Percentiles rank a stretch among this genome's conserved stretches.
These are phyloP conservation scores for Claviceps fusiformis DNA, from an alignment of 2,329 filamentous ascomycete species.

Conservation along the genomic window DNA sequence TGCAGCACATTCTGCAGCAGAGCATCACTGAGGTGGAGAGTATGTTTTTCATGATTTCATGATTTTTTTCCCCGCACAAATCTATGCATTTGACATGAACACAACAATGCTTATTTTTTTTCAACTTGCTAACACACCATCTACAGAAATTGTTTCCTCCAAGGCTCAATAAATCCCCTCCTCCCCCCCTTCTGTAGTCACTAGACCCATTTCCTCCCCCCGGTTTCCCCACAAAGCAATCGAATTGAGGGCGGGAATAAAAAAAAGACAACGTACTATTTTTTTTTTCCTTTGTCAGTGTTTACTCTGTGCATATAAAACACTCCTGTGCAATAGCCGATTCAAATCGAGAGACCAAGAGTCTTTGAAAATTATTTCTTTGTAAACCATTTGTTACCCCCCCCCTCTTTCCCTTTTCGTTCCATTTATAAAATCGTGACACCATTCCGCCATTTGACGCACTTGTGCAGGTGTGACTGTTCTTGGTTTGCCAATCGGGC, in stretches of 20 bases:
- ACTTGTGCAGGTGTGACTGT: too few relatives aligned
- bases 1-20: slow-evolving; percentile 97
- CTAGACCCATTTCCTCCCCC: neutral
- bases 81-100: too few relatives aligned
- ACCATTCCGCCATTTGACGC: neutral
- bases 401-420: too few relatives aligned
- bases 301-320: neutral
- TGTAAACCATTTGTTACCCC: too few relatives aligned
- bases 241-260: neutral
- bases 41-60: slow-evolving; percentile 38
- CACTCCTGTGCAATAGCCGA: neutral
- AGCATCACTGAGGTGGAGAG: slow-evolving; percentile 93
- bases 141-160: neutral
- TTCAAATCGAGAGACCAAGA: neutral
- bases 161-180: neutral
- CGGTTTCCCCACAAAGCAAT: neutral
- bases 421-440: too few relatives aligned
- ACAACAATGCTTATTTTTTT: too few relatives aligned
- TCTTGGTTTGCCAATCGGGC: too few relatives aligned
- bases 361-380: neutral
- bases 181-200: neutral
- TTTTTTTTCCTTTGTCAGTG: neutral
- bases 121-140: neutral
- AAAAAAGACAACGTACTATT: neutral
- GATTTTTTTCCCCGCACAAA: too few relatives aligned